Base-by-base conservation (phyloP, 805 yeast genomes). In the Brettanomyces nanus region DNA sequence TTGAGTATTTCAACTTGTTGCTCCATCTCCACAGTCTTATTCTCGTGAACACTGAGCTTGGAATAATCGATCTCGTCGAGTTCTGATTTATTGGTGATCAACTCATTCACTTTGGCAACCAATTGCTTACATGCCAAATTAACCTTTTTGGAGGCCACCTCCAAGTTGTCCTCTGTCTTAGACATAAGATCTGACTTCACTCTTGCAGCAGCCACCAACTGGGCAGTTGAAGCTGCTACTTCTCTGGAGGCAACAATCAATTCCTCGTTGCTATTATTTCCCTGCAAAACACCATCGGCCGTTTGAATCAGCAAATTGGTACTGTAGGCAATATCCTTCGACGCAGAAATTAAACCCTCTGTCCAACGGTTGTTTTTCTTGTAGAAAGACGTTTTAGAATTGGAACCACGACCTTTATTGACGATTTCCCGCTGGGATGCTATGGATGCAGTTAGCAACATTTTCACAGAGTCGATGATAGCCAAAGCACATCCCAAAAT, bases 361-460 rank as follows among this genome's bases (percentile, higher is more conserved):
- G 95, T 85, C 96, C 96, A 86, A 50, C 90, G 71, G 58, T 79
- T 86, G 57, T 86, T 83, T 60, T 85, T 85, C 56, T 80, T 83
- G 62, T 87, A 87, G 57, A 80, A 86, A 32, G 82, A 83, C 11
- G 86, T 75, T 41, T 76, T 68, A 2, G 85, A 67, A 33, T 71
- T 75, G 0, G 76, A 58, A 3, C 90, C 90, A 41, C 71, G 68
- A 31, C 85, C 85, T 42, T 72, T 73, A 39, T 75, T 71, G 15
- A 52, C 57, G 53, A 86, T 85, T 59, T 86, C 95, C 40, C 73
- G 62, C 58, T 86, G 95, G 17, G 90, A 77, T 26, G 76, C 86
- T 19, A 85, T 77, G 2, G 95, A 85, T 3, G 92, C 80, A 45
- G 68, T 63, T 38, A 87, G 79, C 48, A 86, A 70, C 25, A 72